These are phyloP conservation scores for Ogataea methylovora DNA, from an alignment of 805 yeast genomes.

Conservation along the genomic window DNA sequence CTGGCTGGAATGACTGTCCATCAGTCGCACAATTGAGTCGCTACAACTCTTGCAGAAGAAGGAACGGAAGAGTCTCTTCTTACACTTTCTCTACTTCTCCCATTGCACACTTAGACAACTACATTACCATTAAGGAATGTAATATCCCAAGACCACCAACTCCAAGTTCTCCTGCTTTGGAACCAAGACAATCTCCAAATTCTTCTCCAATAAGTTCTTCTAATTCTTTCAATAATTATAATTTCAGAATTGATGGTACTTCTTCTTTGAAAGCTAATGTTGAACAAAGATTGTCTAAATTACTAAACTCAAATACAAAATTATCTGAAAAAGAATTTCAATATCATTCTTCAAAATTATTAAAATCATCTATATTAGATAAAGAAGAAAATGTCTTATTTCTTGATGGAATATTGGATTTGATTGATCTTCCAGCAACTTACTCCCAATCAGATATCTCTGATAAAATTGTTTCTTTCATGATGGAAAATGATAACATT, in stretches of 20 bases:
- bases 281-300: too few relatives aligned
- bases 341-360: constrained; percentile 36
- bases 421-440: not conserved
- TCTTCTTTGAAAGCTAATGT: too few relatives aligned
- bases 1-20: constrained; percentile 63
- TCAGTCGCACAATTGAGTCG: constrained; percentile 13
- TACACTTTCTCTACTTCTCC: constrained; percentile 2
- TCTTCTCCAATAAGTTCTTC: not conserved
- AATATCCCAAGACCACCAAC: too few relatives aligned
- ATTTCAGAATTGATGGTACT: too few relatives aligned
- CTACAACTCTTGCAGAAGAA: constrained; percentile 3
- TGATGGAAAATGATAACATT: constrained; percentile 50
- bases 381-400: constrained; percentile 20
- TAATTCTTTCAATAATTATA: too few relatives aligned
- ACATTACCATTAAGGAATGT: too few relatives aligned
- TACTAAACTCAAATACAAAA: constrained; percentile 21
- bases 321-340: constrained; percentile 35
- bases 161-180: constrained; percentile 2
- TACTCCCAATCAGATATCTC: constrained; percentile 6
- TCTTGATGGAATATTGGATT: constrained; percentile 16
- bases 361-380: constrained; percentile 14
- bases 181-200: constrained; percentile 1
- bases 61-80: constrained; percentile 5
- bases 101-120: constrained; percentile 2
- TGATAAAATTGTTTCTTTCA: constrained; percentile 36